phyloP scores from a whole-genome alignment of 1,284 basidiomycete species.

The Cutaneotrichosporon sp. region DNA sequence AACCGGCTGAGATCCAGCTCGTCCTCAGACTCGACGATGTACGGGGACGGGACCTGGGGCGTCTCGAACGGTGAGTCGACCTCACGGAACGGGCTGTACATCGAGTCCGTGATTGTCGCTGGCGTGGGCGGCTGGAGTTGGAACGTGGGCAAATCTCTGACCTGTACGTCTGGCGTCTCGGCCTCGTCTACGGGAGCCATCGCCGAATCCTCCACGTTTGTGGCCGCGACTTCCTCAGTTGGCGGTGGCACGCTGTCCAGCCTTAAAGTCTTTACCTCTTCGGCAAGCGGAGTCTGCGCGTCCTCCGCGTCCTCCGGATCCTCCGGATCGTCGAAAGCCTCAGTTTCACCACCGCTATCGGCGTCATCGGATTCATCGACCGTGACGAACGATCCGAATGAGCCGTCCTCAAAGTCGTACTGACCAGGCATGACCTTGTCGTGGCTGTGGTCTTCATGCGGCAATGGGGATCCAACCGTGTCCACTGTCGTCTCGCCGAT shows the following conservation, averaged over 20 bases:
- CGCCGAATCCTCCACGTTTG: neutral
- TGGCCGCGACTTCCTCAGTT: neutral
- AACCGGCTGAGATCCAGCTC: neutral
- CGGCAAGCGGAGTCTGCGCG: no score
- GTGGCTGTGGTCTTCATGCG: neutral
- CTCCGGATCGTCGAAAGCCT: no score
- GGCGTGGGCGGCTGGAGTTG: slow-evolving; percentile 19
- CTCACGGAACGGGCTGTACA: neutral
- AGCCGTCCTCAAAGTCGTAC: neutral
- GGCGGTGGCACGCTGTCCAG: no score
- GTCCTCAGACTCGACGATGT: neutral
- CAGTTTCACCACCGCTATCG: no score
- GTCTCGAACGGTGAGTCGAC: neutral
- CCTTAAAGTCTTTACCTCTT: no score
- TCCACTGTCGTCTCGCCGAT: no score
- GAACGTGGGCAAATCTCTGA: slow-evolving; percentile 3
- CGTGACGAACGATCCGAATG: neutral
- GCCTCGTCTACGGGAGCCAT: neutral
- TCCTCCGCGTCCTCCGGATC: no score
- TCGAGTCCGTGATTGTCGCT: neutral
- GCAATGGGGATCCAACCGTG: no score
- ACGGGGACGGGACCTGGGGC: no score
- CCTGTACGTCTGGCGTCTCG: slow-evolving; percentile 4
- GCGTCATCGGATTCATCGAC: no score
- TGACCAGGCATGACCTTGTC: neutral